Percentiles rank a stretch among this genome's conserved stretches.
phyloP scores from a whole-genome alignment of 352 stramenopile species.

The Pythium sukuiense region DNA sequence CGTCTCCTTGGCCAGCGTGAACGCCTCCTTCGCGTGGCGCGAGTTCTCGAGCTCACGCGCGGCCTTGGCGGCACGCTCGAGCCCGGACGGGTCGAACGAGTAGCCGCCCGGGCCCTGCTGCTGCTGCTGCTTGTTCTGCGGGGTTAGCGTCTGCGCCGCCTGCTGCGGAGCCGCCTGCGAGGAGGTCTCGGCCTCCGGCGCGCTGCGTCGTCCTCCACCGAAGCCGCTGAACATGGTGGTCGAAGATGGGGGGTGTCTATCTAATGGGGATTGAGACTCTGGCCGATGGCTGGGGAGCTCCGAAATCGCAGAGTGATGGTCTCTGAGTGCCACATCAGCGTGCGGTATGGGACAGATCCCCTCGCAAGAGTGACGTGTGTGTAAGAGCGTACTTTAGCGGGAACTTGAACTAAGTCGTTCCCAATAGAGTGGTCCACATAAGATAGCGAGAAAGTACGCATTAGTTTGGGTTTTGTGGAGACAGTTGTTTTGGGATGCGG shows the following conservation, averaged over 20 bases:
- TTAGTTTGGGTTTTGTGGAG: neutral
- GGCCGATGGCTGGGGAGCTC: slow-evolving; percentile 4
- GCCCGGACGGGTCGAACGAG: slow-evolving; percentile 95
- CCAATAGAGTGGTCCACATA: slow-evolving; percentile 8
- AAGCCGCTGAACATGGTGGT: slow-evolving; percentile 72
- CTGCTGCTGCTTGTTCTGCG: slow-evolving; percentile 31
- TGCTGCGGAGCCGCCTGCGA: slow-evolving; percentile 28
- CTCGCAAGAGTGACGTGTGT: neutral
- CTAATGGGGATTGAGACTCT: neutral
- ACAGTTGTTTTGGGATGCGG: slow-evolving; percentile 84
- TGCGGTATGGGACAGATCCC: slow-evolving; percentile 7
- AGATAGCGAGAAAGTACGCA: neutral
- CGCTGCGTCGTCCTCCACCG: slow-evolving; percentile 35
- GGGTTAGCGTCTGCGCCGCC: slow-evolving; percentile 32
- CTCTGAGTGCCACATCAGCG: slow-evolving; percentile 1
- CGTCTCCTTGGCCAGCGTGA: slow-evolving; percentile 95
- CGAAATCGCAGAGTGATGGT: neutral
- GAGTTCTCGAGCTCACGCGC: slow-evolving; percentile 96
- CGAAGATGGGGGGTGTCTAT: neutral
- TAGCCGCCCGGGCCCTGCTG: slow-evolving; percentile 51
- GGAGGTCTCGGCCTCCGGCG: slow-evolving; percentile 19
- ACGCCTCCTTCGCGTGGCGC: slow-evolving; percentile 92
- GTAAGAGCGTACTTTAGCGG: neutral
- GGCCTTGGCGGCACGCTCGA: slow-evolving; percentile 97
- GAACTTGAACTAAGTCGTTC: neutral